Evolutionary conservation across 495 filamentous ascomycete genomes (phyloP), one percentile per base, ranked within the genome.

Genomic region (Talaromyces thailandensis): DNA sequence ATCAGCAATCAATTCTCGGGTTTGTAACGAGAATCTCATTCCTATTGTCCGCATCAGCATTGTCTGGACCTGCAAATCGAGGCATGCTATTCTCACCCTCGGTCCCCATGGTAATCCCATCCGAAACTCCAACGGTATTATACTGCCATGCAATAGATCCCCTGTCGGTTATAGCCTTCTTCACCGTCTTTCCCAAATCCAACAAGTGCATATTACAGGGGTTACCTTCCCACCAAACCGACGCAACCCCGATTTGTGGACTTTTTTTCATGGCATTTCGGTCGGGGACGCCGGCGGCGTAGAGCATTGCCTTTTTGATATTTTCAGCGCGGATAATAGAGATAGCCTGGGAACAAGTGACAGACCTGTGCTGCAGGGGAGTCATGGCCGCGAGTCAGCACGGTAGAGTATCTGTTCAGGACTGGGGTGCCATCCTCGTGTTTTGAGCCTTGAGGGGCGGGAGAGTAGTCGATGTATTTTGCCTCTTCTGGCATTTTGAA

Each of bases 201-300:
- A 94, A 82, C 70, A 98, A 66, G 62, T 82, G 79, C 78, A 81
- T 83, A 55, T 91, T 92, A 78, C 89, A 92, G 32, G 94, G 92
- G 71, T 98, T 98, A 28, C 94, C 94, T 73, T 98, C 94, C 92
- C 93, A 98, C 93, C 93, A 97, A 2, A 97, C 91, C 6, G 90
- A 91, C 6, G 93, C 88, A 68, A 88, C 76, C 63, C 94, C 94
- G 12, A 98, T 90, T 62, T 98, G 94, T 6, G 93, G 92, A 58
- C 86, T 87, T 60, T 83, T 94, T 71, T 92, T 90, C 92, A 97
- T 96, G 65, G 88, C 82, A 29, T 93, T 81, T 66, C 84, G 80
- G 67, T 92, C 81, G 14, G 92, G 92, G 29, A 97, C 88, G 26
- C 94, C 94, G 9, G 93, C 93, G 6, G 90, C 93, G 75, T 94